Conservation (phyloP, 768 basidiomycete species). For the Leccinum arenicola region DNA sequence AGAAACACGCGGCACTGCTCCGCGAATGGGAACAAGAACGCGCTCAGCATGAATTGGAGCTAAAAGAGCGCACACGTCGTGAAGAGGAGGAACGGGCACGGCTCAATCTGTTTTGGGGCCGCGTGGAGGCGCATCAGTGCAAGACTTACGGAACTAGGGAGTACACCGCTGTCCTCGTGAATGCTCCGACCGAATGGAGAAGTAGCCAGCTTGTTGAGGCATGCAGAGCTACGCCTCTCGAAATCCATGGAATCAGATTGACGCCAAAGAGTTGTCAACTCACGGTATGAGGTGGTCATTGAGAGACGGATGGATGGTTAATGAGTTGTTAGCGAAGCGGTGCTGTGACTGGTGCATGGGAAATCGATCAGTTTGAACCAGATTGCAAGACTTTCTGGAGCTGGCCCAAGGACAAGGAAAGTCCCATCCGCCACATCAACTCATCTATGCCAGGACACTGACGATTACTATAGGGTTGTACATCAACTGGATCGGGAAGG, state of each 20-base stretch:
- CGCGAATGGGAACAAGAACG: conserved; percentile 10
- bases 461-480: conserved; percentile 19
- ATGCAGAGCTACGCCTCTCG: conserved; percentile 24
- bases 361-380: conserved; percentile 26
- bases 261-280: conserved; percentile 22
- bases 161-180: conserved; percentile 29
- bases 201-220: conserved; percentile 22
- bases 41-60: conserved; percentile 1
- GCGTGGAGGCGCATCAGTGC: conserved; percentile 19
- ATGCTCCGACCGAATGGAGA: conserved; percentile 22
- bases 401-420: conserved; percentile 30
- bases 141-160: conserved; percentile 25
- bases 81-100: conserved; percentile 28
- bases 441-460: background rate
- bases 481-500: conserved; percentile 18
- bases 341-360: conserved; percentile 25
- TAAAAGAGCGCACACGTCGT: conserved; percentile 14
- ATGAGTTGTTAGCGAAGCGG: conserved; percentile 15
- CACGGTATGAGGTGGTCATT: conserved; percentile 5
- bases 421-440: background rate
- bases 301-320: background rate
- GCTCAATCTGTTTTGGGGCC: conserved; percentile 26
- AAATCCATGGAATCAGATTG: conserved; percentile 21
- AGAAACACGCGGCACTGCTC: background rate
- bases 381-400: conserved; percentile 28